These are phyloP conservation scores for Artemisia princeps DNA, from an alignment of 140 eudicot genomes.

Conservation along the genomic window DNA sequence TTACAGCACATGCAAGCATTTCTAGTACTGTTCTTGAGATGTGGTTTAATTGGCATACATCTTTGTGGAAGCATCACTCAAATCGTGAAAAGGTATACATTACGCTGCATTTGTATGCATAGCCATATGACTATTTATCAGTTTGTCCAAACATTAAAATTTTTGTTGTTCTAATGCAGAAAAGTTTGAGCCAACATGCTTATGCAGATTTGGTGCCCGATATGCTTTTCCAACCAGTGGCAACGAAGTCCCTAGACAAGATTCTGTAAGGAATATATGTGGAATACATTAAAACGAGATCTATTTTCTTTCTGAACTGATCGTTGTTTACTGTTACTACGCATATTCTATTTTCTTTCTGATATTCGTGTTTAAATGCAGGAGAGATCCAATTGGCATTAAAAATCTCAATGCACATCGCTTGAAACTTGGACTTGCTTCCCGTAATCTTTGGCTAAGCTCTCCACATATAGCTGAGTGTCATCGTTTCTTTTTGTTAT, in stretches of 20 bases:
- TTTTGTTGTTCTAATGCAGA: constrained; percentile 29
- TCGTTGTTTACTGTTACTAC: too few species aligned
- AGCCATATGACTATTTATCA: neutral
- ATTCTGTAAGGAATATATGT: constrained; percentile 39
- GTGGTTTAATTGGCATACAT: constrained; percentile 93
- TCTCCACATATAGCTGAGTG: constrained; percentile 32
- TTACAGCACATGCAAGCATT: constrained; percentile 40
- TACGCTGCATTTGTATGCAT: constrained; percentile 4
- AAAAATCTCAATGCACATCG: too few species aligned
- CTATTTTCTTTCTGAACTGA: too few species aligned
- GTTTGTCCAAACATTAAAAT: neutral
- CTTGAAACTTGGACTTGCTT: constrained; percentile 44
- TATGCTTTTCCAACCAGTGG: constrained; percentile 66
- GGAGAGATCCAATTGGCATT: too few species aligned
- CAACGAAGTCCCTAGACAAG: constrained; percentile 39
- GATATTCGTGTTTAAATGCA: too few species aligned
- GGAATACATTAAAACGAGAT: constrained; percentile 42
- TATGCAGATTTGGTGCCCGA: constrained; percentile 40
- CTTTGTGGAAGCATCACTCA: constrained; percentile 56
- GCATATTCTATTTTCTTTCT: too few species aligned
- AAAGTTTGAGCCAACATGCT: constrained; percentile 24
- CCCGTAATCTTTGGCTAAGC: constrained; percentile 57
- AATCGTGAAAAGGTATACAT: constrained; percentile 39
- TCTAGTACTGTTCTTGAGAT: constrained; percentile 58
- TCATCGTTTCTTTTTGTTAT: constrained; percentile 37